Evolutionary conservation across 2,329 filamentous ascomycete species (phyloP), one percentile per base, ranked within the genome.

Genomic region (Thermothelomyces thermophilus): DNA sequence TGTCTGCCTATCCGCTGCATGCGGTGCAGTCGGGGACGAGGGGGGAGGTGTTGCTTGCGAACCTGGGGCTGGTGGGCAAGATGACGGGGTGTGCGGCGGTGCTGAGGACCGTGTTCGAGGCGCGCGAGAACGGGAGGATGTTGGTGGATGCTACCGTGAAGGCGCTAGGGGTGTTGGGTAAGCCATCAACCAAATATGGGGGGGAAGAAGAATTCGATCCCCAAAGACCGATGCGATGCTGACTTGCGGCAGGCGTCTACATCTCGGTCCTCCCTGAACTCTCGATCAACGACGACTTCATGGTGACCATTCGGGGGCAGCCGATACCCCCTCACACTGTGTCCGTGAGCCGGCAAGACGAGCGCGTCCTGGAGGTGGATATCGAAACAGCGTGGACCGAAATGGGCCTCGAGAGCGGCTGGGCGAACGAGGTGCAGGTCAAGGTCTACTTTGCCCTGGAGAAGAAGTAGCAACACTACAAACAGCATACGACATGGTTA

Each of bases 51-150:
- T 69, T 69, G 37, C 72, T 90, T 1, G 82, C 87, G 0, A 82
- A 85, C 16, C 67, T 97, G 1, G 91, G 91, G 0, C 71, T 97
- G 2, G 57, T 95, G 3, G 86, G 79, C 2, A 95, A 96, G 67
- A 95, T 97, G 87, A 89, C 89, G 0, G 91, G 90, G 0, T 82
- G 84, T 1, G 90, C 88, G 1, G 90, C 89, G 0, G 76, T 95
- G 7, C 71, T 84, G 1, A 74, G 73, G 33, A 83, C 73, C n/a
- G 73, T 77, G 24, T 75, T 83, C 39, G 76, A 75, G 30, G 64
- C 83, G 37, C 63, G 58, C 31, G 71, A 75, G 7, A 83, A 80
- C 50, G 81, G 82, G 0, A 71, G 80, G 14, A 68, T 93, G 17
- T 68, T 80, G 7, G 68, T 94, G 11, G 80, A 82, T 59, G 79